Percentiles rank a stretch among this genome's conserved stretches.
These are phyloP conservation scores for Cercospora zeae-maydis DNA, from an alignment of 2,329 filamentous ascomycete species.

Conservation along the genomic window DNA sequence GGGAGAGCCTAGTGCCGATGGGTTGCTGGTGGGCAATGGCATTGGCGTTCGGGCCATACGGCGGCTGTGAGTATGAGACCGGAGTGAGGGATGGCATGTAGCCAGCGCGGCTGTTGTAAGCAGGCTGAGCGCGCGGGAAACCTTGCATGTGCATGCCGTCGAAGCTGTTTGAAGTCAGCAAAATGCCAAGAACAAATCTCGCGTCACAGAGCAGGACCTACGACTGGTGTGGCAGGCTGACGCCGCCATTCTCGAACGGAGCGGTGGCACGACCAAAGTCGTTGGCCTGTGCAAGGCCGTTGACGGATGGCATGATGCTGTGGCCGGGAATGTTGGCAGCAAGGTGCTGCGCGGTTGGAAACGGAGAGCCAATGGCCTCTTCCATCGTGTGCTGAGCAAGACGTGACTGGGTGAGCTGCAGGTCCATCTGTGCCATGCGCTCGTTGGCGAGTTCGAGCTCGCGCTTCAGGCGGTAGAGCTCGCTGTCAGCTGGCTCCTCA, in stretches of 20 bases:
- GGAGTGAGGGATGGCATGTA: conserved; percentile 33
- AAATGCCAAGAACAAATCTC: not conserved
- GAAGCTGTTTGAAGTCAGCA: conserved; percentile 19
- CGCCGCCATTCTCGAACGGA: conserved; percentile 21
- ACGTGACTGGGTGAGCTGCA: conserved; percentile 65
- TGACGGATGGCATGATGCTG: conserved; percentile 15
- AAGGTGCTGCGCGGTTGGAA: conserved; percentile 31
- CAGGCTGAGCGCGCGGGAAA: conserved; percentile 12
- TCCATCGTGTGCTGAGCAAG: conserved; percentile 59
- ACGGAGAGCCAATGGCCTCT: conserved; percentile 40
- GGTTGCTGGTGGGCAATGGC: conserved; percentile 23
- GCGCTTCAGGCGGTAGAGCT: conserved; percentile 65
- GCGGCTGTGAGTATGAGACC: conserved; percentile 24
- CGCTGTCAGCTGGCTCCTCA: conserved; percentile 47
- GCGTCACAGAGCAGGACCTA: conserved; percentile 10
- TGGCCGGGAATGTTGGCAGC: conserved; percentile 30
- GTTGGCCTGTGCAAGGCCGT: conserved; percentile 11
- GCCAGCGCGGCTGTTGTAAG: conserved; percentile 14
- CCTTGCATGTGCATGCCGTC: conserved; percentile 20
- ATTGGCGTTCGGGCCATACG: conserved; percentile 20
- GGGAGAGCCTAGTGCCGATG: conserved; percentile 44
- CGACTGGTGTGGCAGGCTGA: conserved; percentile 21
- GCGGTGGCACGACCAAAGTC: conserved; percentile 15
- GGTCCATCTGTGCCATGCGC: conserved; percentile 67
- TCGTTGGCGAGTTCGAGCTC: conserved; percentile 68